Evolutionary conservation across 1,284 basidiomycete species (phyloP).

Genomic region (Trametes sp.): DNA sequence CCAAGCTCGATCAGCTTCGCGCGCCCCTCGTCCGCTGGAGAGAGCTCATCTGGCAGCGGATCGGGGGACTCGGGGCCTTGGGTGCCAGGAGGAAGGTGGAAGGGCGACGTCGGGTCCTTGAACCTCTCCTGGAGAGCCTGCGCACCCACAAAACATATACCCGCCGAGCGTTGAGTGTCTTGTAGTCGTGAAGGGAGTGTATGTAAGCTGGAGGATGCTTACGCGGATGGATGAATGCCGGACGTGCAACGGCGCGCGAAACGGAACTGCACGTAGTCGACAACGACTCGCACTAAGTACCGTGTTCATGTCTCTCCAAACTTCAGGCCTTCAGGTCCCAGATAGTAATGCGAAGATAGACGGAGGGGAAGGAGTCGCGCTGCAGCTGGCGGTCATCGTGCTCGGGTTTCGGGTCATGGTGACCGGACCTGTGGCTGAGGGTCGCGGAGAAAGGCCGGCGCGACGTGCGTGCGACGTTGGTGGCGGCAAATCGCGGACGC

Average conservation of each 20-base stretch:
- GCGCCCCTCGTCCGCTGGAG: conserved; percentile 48
- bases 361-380: not conserved
- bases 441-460: not conserved
- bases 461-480: not conserved
- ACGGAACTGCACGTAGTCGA: too few relatives aligned
- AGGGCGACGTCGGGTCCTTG: conserved; percentile 70
- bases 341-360: not conserved
- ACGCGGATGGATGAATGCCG: conserved; percentile 25
- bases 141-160: not conserved
- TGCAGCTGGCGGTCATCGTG: too few relatives aligned
- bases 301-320: conserved; percentile 5
- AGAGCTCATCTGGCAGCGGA: conserved; percentile 35
- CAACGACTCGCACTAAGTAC: not conserved
- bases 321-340: too few relatives aligned
- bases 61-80: conserved; percentile 68
- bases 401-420: not conserved
- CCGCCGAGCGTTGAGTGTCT: not conserved
- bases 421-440: not conserved
- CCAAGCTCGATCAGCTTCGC: conserved; percentile 55
- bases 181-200: not conserved
- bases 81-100: conserved; percentile 65
- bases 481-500: not conserved
- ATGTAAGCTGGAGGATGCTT: not conserved
- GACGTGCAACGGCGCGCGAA: not conserved
- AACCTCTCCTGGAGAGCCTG: conserved; percentile 64